Conservation (phyloP, 371 early-diverging fungal species). For the Rhizopus stolonifer region DNA sequence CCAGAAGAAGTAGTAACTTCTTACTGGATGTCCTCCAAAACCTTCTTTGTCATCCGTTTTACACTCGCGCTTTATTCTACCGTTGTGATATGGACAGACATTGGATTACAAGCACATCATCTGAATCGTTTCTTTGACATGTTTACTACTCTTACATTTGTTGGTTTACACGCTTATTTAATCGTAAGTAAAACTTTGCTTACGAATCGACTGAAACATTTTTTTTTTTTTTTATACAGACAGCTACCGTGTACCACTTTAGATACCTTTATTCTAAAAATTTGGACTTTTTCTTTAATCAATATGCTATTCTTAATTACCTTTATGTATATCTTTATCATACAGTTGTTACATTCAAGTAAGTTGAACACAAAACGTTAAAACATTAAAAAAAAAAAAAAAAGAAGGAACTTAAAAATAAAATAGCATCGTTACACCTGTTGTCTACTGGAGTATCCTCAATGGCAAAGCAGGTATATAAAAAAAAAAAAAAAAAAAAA, state of each 20-base stretch:
- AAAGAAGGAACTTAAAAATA: background rate
- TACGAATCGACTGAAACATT: background rate
- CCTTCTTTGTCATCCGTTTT: constrained; percentile 45
- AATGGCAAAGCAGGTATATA: background rate
- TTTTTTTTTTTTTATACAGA: constrained; percentile 19
- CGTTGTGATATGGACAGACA: constrained; percentile 43
- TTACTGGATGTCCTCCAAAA: constrained; percentile 44
- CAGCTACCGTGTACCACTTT: constrained; percentile 28
- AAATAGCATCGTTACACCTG: constrained; percentile 53
- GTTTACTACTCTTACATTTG: constrained; percentile 55
- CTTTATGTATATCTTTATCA: constrained; percentile 45
- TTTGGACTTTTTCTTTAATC: constrained; percentile 28
- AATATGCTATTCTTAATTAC: constrained; percentile 39
- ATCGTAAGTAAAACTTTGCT: constrained; percentile 33
- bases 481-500: background rate
- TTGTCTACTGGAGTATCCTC: constrained; percentile 55
- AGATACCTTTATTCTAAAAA: constrained; percentile 30
- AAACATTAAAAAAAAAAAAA: background rate
- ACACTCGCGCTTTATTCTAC: constrained; percentile 35
- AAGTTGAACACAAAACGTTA: constrained; percentile 7
- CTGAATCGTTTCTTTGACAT: constrained; percentile 37
- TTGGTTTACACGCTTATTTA: constrained; percentile 52
- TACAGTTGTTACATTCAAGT: constrained; percentile 47
- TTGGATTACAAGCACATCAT: constrained; percentile 26
- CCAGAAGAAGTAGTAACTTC: constrained; percentile 59